These are phyloP conservation scores for Mercurialis annua DNA, from an alignment of 345 rosid species.

Conservation along the genomic window DNA sequence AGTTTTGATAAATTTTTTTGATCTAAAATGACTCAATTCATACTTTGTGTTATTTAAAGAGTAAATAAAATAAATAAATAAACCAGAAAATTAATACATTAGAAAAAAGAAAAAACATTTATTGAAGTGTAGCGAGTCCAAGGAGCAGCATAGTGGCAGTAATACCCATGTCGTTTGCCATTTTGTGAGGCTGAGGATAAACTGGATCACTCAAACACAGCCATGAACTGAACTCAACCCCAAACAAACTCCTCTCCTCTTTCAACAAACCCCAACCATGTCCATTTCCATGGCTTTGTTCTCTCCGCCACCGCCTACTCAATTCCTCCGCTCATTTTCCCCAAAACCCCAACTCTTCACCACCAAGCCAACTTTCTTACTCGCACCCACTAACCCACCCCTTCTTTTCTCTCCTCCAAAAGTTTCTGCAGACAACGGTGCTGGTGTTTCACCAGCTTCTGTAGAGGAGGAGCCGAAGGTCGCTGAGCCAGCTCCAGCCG, in stretches of 20 bases:
- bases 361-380: constrained; percentile 30
- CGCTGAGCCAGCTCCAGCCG: constrained; percentile 13
- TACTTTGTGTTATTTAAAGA: too few species aligned
- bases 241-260: not conserved
- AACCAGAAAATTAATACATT: too few species aligned
- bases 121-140: not conserved
- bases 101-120: too few species aligned
- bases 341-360: constrained; percentile 32
- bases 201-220: constrained; percentile 6
- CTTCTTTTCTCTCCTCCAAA: constrained; percentile 30
- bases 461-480: constrained; percentile 34
- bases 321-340: constrained; percentile 32
- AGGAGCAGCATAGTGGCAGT: too few species aligned
- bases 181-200: constrained; percentile 20
- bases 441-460: constrained; percentile 39
- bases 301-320: constrained; percentile 35
- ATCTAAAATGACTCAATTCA: too few species aligned
- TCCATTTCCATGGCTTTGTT: constrained; percentile 58
- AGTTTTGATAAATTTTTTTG: too few species aligned
- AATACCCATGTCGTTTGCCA: too few species aligned
- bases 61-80: too few species aligned
- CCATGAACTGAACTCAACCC: constrained; percentile 4
- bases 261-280: constrained; percentile 20
- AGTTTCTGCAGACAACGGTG: constrained; percentile 51
- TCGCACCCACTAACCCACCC: constrained; percentile 35